Evolutionary conservation across 1,284 basidiomycete genomes (phyloP), one percentile per base, ranked within the genome.

Genomic region (Apiotrichum laibachii): DNA sequence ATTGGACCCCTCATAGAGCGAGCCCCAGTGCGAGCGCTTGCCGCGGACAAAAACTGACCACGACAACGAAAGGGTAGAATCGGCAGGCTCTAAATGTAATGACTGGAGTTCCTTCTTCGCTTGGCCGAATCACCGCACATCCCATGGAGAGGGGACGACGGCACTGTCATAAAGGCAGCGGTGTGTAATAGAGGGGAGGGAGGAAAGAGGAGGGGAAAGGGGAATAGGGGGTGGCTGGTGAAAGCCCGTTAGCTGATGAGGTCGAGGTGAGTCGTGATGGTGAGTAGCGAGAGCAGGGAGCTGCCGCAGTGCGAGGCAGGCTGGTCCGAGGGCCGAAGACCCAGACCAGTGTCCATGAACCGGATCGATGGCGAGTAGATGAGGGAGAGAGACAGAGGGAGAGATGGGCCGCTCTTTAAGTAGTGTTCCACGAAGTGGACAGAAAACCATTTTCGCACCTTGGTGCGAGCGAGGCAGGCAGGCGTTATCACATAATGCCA

Each of bases 161-260:
- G 49, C 49, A 50, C 49, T 50, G 49, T 50, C 49, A 50, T 13
- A 26, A 33, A 26, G 49, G 49, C 49, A 50, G 49, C 49, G 48
- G 49, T 44, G 34, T 22, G 34, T 22, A 34, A 7, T 31, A 7
- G 26, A 31, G 26, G 26, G 7, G 26, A 31, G 26, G 26, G 26
- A 7, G 26, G 26, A 31, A 7, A 31, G 26, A 31, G 26, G 26
- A 33, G 31, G 46, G 26, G 31, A 16, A 22, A 21, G 45, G 45
- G 45, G 22, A 13, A 46, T n/a, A 21, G 3, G 12, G 16, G n/a
- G 12, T 16, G 46, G 46, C 19, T 16, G 46, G 46, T 9, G 26
- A 31, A 16, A 18, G 16, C 15, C 46, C 7, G 46, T 46, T 11
- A 46, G 44, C 22, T 16, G 15, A 11, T 11, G 15, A 16, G 5